phyloP scores from a whole-genome alignment of 345 rosid genomes.

The Eucalyptus brandiana region DNA sequence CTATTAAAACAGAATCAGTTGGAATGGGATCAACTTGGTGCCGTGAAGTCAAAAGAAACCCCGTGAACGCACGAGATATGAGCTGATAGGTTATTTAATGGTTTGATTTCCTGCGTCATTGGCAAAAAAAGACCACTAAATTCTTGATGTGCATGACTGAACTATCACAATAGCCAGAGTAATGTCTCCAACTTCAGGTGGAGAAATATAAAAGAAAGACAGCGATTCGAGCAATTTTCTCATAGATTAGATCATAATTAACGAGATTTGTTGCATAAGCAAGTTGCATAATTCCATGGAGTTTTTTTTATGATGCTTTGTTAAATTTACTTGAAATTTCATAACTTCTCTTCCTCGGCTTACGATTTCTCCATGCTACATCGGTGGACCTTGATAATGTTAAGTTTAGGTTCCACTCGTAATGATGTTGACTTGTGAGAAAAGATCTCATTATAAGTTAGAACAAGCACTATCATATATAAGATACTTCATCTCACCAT shows the following conservation, averaged over 20 bases:
- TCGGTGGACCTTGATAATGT: no score
- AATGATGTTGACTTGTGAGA: no score
- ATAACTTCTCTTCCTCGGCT: not conserved
- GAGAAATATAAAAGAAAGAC: not conserved
- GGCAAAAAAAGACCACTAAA: not conserved
- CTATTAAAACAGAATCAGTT: not conserved
- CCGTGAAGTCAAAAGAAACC: not conserved
- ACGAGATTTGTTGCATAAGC: not conserved
- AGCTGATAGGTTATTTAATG: not conserved
- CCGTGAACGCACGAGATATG: not conserved
- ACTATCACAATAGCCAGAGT: not conserved
- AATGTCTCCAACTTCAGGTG: not conserved
- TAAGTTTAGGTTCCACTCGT: no score
- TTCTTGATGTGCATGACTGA: not conserved
- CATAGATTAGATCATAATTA: not conserved
- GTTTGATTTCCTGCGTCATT: not conserved
- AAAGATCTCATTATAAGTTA: no score
- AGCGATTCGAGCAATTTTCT: not conserved
- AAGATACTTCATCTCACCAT: no score
- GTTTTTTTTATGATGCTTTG: not conserved
- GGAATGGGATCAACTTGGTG: not conserved
- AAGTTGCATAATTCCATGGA: not conserved
- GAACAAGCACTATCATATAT: accelerated
- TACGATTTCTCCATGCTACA: not conserved
- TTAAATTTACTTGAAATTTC: not conserved